Evolutionary conservation across 2,329 filamentous ascomycete genomes (phyloP), one percentile per base, ranked within the genome.

Genomic region (Ustulina deusta): DNA sequence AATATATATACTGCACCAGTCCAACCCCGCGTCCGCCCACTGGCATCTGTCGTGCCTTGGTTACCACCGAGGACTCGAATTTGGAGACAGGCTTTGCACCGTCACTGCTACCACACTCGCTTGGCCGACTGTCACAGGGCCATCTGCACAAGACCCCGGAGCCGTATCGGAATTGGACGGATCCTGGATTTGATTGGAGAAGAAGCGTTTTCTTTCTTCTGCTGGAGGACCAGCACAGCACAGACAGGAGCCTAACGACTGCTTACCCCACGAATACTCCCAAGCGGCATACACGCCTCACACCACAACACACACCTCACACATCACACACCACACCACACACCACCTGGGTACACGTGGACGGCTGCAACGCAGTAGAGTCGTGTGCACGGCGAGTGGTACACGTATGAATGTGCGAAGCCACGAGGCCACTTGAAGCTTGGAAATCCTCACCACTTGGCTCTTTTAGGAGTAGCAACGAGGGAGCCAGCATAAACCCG

Each of bases 221-320:
- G 69, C 63, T 46, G 71, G 69, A 71, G 64, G 71, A 64, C 67
- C 73, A 72, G 68, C 69, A 63, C 72, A 72, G 29, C 67, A 51
- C 49, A 46, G 42, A 55, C 68, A 69, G 63, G 60, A 69, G 74
- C 74, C 75, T 70, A 71, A 75, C 69, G 74, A 69, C 74, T 51
- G 75, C 74, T 73, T 65, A 76, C 74, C 73, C 74, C 72, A 75
- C 74, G 73, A 73, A 72, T 63, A 69, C 73, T 72, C 62, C 46
- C 63, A 69, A 69, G 69, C 65, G 63, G 72, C 65, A 65, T 72
- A 72, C 73, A 69, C 56, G 25, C 42, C 51, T 61, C 61, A 63
- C 56, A 58, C 60, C 61, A 64, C 65, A 48, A 55, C 58, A 58
- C 38, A 61, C 54, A 11, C 38, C 22, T 44, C n/a, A 55, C 56